A percentile compares a stretch with the other conserved stretches of the same genome.
Conservation (phyloP, 257 asterid genomes). For the Nicotiana sylvestris region DNA sequence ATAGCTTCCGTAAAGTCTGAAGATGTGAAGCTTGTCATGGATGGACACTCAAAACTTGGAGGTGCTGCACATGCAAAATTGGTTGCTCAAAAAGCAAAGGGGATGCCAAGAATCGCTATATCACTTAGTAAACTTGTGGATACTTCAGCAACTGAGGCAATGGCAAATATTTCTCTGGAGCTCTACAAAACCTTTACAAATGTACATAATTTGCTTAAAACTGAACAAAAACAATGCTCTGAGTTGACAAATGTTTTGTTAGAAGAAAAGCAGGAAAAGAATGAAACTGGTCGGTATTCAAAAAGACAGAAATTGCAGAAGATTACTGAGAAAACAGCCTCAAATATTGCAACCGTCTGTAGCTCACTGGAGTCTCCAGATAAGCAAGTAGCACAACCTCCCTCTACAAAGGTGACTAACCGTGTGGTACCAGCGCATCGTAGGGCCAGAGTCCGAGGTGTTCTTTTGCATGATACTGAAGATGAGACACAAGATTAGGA, state of each 20-base stretch:
- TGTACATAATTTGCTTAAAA: constrained; percentile 38
- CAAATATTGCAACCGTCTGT: constrained; percentile 38
- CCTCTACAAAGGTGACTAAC: constrained; percentile 52
- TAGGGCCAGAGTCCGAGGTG: constrained; percentile 92
- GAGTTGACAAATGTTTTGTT: constrained; percentile 22
- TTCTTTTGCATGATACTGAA: constrained; percentile 61
- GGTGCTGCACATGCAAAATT: constrained; percentile 70
- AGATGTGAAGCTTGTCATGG: constrained; percentile 71
- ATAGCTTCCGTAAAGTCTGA: constrained; percentile 56
- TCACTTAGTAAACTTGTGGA: constrained; percentile 57
- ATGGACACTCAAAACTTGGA: constrained; percentile 50
- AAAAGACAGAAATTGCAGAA: constrained; percentile 62
- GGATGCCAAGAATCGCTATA: constrained; percentile 79
- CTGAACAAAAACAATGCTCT: constrained; percentile 34
- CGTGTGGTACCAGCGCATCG: constrained; percentile 82
- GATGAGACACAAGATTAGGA: constrained; percentile 40
- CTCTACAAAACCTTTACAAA: constrained; percentile 50
- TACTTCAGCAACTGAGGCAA: constrained; percentile 65
- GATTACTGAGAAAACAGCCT: constrained; percentile 32
- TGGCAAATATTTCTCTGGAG: constrained; percentile 62
- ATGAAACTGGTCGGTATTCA: constrained; percentile 44
- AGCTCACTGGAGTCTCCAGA: constrained; percentile 68
- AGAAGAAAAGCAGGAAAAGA: constrained; percentile 64
- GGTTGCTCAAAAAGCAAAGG: constrained; percentile 82
- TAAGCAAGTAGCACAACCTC: constrained; percentile 43